Conservation (phyloP, 257 asterid genomes). For the Nicotiana attenuata region DNA sequence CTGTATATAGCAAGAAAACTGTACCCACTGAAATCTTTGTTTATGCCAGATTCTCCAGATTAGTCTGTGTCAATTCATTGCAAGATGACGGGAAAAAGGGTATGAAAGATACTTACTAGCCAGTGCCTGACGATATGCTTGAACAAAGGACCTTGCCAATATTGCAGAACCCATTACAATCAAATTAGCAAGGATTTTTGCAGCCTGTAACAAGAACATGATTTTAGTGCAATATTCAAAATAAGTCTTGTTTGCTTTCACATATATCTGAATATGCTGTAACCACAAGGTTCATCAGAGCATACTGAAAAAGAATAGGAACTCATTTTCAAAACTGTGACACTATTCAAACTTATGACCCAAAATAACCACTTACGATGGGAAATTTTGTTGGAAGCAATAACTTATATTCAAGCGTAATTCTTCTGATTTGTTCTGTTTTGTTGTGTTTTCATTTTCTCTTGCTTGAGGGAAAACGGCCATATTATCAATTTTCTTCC, state of each 20-base stretch:
- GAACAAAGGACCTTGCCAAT: slow-evolving; percentile 51
- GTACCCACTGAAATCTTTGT: neutral
- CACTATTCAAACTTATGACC: neutral
- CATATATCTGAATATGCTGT: neutral
- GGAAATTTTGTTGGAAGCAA: neutral
- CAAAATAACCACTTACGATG: neutral
- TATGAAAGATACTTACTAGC: slow-evolving; percentile 35
- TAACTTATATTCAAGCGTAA: neutral
- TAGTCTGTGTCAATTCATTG: neutral
- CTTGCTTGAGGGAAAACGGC: neutral
- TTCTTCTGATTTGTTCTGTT: neutral
- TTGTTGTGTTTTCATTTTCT: neutral
- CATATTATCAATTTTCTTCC: neutral
- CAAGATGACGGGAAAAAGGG: neutral
- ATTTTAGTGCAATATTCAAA: neutral
- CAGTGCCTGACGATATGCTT: slow-evolving; percentile 73
- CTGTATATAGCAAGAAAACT: neutral
- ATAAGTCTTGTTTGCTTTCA: neutral
- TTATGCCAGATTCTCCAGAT: neutral
- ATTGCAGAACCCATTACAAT: slow-evolving; percentile 55
- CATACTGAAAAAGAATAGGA: neutral
- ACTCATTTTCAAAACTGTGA: neutral
- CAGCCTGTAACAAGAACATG: slow-evolving; percentile 39
- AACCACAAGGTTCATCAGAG: neutral
- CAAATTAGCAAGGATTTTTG: slow-evolving; percentile 53